These are phyloP conservation scores for Neurospora sp. DNA, from an alignment of 495 filamentous ascomycete species.

Conservation along the genomic window DNA sequence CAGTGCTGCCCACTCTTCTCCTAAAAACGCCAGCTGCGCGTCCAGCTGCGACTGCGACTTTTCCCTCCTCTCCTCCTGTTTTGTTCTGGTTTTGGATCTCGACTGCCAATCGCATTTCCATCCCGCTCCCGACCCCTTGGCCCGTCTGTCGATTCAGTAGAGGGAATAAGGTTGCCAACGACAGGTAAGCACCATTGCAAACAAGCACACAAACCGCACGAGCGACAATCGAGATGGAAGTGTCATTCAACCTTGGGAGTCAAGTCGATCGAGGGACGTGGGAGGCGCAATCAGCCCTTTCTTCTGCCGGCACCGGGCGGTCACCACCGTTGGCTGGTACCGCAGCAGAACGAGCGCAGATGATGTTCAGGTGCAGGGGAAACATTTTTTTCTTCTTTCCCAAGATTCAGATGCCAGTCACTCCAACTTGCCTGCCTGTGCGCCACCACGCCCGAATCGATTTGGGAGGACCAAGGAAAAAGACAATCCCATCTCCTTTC, in stretches of 20 bases:
- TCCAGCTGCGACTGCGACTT: conserved; percentile 5
- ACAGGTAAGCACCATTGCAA: background rate
- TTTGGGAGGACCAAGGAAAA: conserved; percentile 7
- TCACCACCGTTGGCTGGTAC: background rate
- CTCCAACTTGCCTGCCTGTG: conserved; percentile 1
- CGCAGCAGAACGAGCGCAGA: background rate
- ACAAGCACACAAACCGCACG: background rate
- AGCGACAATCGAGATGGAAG: background rate
- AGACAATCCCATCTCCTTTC: background rate
- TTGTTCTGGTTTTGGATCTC: conserved; percentile 1
- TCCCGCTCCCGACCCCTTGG: background rate
- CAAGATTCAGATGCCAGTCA: conserved; percentile 3
- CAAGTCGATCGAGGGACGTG: background rate
- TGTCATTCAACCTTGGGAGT: background rate
- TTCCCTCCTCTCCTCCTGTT: conserved; percentile 6
- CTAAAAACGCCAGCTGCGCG: background rate
- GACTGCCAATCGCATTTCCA: background rate
- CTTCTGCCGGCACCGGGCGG: background rate
- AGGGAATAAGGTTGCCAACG: background rate
- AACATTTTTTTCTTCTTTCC: conserved; percentile 16
- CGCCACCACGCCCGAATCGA: background rate
- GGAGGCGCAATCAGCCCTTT: background rate
- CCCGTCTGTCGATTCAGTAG: background rate
- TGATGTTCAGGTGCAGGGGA: conserved; percentile 4
- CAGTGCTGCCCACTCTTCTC: background rate